These are phyloP conservation scores for Arthroderma sp. DNA, from an alignment of 2,329 filamentous ascomycete species.

Conservation along the genomic window DNA sequence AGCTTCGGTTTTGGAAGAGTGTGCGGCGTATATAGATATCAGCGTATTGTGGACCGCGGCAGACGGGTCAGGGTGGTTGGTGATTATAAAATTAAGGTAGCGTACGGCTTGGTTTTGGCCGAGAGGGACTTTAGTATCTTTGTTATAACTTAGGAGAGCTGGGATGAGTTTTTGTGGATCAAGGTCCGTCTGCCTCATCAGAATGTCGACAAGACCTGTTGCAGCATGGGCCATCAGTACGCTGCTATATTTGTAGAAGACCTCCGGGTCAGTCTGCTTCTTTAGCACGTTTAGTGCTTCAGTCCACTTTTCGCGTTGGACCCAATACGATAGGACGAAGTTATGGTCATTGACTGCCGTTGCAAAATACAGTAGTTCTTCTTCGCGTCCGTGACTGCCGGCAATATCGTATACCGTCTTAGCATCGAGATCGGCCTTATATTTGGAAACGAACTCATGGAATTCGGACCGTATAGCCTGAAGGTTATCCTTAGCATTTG, in stretches of 20 bases:
- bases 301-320: constrained; percentile 82
- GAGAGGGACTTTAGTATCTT: constrained; percentile 51
- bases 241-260: constrained; percentile 93
- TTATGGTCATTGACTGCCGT: constrained; percentile 82
- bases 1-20: constrained; percentile 69
- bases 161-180: constrained; percentile 82
- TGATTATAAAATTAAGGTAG: constrained; percentile 87
- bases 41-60: constrained; percentile 93
- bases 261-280: constrained; percentile 79
- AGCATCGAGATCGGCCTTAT: constrained; percentile 76
- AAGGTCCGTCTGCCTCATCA: constrained; percentile 81
- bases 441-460: constrained; percentile 71
- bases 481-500: constrained; percentile 60
- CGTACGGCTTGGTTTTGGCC: constrained; percentile 79
- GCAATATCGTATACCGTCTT: constrained; percentile 94
- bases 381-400: constrained; percentile 85
- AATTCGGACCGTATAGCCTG: constrained; percentile 62
- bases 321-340: constrained; percentile 93
- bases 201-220: constrained; percentile 77
- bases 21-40: constrained; percentile 87
- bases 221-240: constrained; percentile 88
- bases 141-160: constrained; percentile 86
- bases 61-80: constrained; percentile 60
- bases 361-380: constrained; percentile 83
- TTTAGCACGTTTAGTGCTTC: constrained; percentile 82